Evolutionary conservation across 352 stramenopile genomes (phyloP).

Genomic region (Phytophthora crassamura): DNA sequence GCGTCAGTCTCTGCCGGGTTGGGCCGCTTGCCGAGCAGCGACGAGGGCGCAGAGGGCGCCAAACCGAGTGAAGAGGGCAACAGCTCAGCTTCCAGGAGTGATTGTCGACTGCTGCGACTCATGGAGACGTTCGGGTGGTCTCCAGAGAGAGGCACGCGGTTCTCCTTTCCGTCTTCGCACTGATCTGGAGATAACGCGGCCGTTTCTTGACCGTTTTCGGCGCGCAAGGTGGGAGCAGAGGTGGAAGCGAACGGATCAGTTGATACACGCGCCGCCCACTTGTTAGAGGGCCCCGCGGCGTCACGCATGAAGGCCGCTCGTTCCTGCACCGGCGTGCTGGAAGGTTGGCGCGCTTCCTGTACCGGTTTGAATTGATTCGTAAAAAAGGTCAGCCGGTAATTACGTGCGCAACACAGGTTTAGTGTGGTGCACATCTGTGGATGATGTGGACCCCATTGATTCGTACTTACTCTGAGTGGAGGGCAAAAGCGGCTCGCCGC

Average conservation of each 20-base stretch:
- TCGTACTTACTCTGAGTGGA: constrained; percentile 27
- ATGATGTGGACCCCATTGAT: not conserved
- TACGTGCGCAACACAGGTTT: constrained; percentile 13
- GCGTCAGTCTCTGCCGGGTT: constrained; percentile 1
- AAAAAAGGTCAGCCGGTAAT: constrained; percentile 25
- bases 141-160: constrained; percentile 23
- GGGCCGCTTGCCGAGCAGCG: constrained; percentile 36
- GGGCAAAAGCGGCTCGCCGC: constrained; percentile 31
- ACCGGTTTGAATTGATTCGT: constrained; percentile 27
- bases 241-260: constrained; percentile 31
- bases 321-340: not conserved
- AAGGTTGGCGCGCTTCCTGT: constrained; percentile 19
- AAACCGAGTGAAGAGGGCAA: not conserved
- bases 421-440: not conserved
- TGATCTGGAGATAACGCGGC: not conserved
- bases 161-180: constrained; percentile 37
- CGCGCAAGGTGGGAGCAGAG: not conserved
- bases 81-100: not conserved
- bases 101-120: constrained; percentile 7
- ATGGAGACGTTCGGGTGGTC: constrained; percentile 31
- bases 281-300: constrained; percentile 15
- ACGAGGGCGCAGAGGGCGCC: constrained; percentile 2
- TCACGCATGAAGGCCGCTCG: constrained; percentile 25
- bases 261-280: constrained; percentile 39
- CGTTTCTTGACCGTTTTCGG: constrained; percentile 27